A percentile compares a stretch with the other conserved stretches of the same genome.
Conservation (phyloP, 2,329 filamentous ascomycete species). For the Apiospora marii region DNA sequence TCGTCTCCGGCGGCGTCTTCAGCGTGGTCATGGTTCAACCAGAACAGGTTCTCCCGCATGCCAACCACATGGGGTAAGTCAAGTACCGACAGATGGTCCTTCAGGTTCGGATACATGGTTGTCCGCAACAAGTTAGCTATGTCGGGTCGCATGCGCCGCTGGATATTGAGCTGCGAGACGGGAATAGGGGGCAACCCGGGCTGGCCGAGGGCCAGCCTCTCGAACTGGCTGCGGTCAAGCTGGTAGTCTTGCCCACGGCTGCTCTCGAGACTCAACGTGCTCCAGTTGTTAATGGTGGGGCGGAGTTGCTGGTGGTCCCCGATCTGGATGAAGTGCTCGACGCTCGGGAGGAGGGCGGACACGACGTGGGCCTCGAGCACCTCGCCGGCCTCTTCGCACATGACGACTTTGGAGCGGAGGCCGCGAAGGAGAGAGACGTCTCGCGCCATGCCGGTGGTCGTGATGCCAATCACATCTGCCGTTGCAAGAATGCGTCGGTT, state of each 20-base stretch:
- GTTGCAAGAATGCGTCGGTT: constrained; percentile 47
- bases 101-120: constrained; percentile 60
- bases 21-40: constrained; percentile 44
- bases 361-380: constrained; percentile 71
- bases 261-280: neutral
- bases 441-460: constrained; percentile 65
- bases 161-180: constrained; percentile 53
- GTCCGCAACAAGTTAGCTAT: constrained; percentile 62
- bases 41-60: constrained; percentile 60
- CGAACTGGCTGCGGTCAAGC: constrained; percentile 6
- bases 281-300: constrained; percentile 59
- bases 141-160: constrained; percentile 67
- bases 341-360: constrained; percentile 63
- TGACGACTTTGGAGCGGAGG: constrained; percentile 62
- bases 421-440: constrained; percentile 58
- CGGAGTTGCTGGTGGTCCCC: constrained; percentile 70
- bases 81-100: constrained; percentile 50
- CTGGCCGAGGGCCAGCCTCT: neutral
- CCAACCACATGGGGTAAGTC: constrained; percentile 55
- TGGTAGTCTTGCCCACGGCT: neutral
- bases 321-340: constrained; percentile 70
- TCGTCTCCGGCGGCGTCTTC: constrained; percentile 41
- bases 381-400: constrained; percentile 75
- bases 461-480: constrained; percentile 63
- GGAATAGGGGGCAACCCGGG: constrained; percentile 28